phyloP scores from a whole-genome alignment of 2,329 filamentous ascomycete genomes.

The Trichoderma arundinaceum region DNA sequence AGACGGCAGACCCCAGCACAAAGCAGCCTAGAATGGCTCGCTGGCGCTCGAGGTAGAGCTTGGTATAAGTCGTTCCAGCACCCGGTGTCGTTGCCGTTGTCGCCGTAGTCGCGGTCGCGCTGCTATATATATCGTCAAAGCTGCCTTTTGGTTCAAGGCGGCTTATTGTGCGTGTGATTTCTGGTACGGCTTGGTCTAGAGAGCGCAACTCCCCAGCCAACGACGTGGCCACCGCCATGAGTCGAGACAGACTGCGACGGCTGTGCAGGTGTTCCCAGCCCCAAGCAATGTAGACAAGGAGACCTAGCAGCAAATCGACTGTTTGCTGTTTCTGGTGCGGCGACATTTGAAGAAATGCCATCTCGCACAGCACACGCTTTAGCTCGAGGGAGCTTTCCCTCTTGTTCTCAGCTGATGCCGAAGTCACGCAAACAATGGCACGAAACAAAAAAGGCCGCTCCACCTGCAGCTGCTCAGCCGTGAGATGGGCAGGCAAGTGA shows the following conservation, averaged over 20 bases:
- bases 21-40: slow-evolving; percentile 6
- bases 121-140: not conserved
- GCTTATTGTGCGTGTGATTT: not conserved
- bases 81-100: not conserved
- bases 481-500: not conserved
- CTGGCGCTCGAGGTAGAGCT: not conserved
- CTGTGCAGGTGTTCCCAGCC: not conserved
- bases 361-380: slow-evolving; percentile 1
- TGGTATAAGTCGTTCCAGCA: not conserved
- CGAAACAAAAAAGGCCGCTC: slow-evolving; percentile 3
- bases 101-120: not conserved
- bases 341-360: not conserved
- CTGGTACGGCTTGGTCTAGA: not conserved
- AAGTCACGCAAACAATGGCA: slow-evolving; percentile 3
- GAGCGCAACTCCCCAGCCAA: not conserved
- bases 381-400: slow-evolving; percentile 5
- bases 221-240: slow-evolving; percentile 2
- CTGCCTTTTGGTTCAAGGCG: not conserved
- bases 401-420: not conserved
- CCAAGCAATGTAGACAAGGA: slow-evolving; percentile 4
- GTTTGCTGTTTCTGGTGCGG: not conserved
- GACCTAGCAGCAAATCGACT: not conserved
- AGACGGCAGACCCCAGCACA: slow-evolving; percentile 1
- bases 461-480: not conserved
- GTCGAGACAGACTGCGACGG: slow-evolving; percentile 1